phyloP scores from a whole-genome alignment of 805 yeast species.

The Candida pseudoglaebosa region DNA sequence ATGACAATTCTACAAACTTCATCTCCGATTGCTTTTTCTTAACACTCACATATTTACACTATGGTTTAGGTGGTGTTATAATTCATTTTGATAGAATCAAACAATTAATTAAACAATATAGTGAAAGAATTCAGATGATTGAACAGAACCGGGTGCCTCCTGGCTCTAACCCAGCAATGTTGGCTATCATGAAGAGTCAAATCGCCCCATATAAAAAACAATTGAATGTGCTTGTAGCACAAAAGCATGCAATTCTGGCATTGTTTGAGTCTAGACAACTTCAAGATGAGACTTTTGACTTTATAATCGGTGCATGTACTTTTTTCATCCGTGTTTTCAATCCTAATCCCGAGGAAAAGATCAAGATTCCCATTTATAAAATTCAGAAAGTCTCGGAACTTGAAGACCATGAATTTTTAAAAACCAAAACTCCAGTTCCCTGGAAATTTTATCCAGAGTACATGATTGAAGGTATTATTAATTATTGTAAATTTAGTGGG shows the following conservation, averaged over 20 bases:
- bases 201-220: conserved; percentile 43
- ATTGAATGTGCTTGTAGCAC: conserved; percentile 35
- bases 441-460: conserved; percentile 86
- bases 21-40: conserved; percentile 88
- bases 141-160: conserved; percentile 29
- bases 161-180: conserved; percentile 24
- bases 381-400: conserved; percentile 60
- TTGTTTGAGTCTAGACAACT: conserved; percentile 54
- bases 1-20: conserved; percentile 49
- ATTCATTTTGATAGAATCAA: conserved; percentile 52
- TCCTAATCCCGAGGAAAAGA: conserved; percentile 52
- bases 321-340: conserved; percentile 72
- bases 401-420: conserved; percentile 70
- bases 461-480: conserved; percentile 75
- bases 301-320: conserved; percentile 68
- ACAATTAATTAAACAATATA: conserved; percentile 44
- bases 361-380: conserved; percentile 53
- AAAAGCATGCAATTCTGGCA: conserved; percentile 57
- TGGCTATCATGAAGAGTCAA: conserved; percentile 30
- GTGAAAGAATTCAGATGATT: conserved; percentile 46
- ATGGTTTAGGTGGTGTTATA: conserved; percentile 81
- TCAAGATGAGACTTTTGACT: conserved; percentile 70
- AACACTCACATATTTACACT: conserved; percentile 74
- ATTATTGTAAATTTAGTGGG: conserved; percentile 61
- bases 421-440: conserved; percentile 64